A percentile compares a stretch with the other conserved stretches of the same genome.
These are phyloP conservation scores for Fusarium sterilihyphosum DNA, from an alignment of 2,329 filamentous ascomycete species.

Conservation along the genomic window DNA sequence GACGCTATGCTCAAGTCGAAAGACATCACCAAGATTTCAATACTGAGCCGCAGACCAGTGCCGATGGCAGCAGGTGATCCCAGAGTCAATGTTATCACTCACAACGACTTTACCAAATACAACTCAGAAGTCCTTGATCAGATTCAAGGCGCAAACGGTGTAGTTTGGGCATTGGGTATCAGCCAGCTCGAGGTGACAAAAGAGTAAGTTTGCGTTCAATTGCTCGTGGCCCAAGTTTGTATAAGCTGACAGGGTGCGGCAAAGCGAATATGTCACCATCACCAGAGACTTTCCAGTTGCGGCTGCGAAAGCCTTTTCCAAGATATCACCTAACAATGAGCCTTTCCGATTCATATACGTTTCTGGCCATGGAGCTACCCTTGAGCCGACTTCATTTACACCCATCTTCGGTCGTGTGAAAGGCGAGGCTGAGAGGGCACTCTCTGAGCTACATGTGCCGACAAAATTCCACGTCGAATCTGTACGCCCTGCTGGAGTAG, in stretches of 20 bases:
- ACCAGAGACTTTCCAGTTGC: constrained; percentile 27
- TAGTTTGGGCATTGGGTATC: constrained; percentile 32
- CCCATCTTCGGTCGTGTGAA: constrained; percentile 24
- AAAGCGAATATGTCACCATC: constrained; percentile 28
- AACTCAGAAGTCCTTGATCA: constrained; percentile 14
- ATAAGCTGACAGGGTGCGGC: background rate
- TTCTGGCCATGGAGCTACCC: constrained; percentile 14
- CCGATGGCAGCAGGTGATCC: constrained; percentile 13
- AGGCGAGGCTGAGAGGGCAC: constrained; percentile 20
- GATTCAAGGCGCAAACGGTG: constrained; percentile 24
- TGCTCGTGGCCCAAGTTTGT: background rate
- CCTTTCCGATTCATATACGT: constrained; percentile 33
- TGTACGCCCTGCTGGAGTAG: constrained; percentile 26
- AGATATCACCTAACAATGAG: constrained; percentile 8
- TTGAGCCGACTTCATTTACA: constrained; percentile 15
- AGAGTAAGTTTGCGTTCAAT: constrained; percentile 5
- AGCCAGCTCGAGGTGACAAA: constrained; percentile 31
- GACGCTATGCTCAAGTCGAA: constrained; percentile 35
- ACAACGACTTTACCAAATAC: constrained; percentile 21
- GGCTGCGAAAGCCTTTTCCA: constrained; percentile 22
- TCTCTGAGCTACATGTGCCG: constrained; percentile 12
- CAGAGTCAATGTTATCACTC: constrained; percentile 31
- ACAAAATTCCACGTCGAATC: constrained; percentile 12
- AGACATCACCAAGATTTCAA: constrained; percentile 31
- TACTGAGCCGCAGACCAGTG: constrained; percentile 30